A percentile compares a stretch with the other conserved stretches of the same genome.
Conservation (phyloP, 495 filamentous ascomycete species). For the Elasticomyces elasticus region DNA sequence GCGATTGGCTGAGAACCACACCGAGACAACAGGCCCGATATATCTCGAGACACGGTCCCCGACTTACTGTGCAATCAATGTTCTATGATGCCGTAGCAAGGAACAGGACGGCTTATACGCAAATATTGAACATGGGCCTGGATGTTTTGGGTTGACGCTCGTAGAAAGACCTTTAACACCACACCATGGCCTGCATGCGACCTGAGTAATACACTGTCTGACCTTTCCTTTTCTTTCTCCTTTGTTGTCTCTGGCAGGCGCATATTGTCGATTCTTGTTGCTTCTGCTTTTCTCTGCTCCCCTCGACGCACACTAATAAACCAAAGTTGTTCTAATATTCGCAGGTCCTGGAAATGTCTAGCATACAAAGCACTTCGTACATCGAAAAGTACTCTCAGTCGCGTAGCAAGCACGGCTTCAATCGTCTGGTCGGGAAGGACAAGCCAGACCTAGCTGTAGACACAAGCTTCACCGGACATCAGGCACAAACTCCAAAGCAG, state of each 20-base stretch:
- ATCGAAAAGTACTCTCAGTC: not conserved
- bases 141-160: no score
- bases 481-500: conserved; percentile 23
- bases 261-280: no score
- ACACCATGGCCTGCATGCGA: no score
- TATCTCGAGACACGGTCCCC: not conserved
- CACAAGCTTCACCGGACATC: conserved; percentile 26
- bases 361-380: not conserved
- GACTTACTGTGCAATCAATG: not conserved
- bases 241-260: no score
- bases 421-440: not conserved
- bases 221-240: no score
- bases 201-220: no score
- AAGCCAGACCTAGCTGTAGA: conserved; percentile 28
- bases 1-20: not conserved
- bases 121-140: not conserved
- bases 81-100: not conserved
- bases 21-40: not conserved
- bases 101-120: not conserved
- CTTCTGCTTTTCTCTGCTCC: no score
- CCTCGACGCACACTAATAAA: no score
- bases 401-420: conserved; percentile 1
- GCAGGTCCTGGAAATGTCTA: not conserved
- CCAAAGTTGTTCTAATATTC: not conserved
- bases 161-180: no score